phyloP scores from a whole-genome alignment of 2,329 filamentous ascomycete species.

The Pseudofabraea citricarpa region DNA sequence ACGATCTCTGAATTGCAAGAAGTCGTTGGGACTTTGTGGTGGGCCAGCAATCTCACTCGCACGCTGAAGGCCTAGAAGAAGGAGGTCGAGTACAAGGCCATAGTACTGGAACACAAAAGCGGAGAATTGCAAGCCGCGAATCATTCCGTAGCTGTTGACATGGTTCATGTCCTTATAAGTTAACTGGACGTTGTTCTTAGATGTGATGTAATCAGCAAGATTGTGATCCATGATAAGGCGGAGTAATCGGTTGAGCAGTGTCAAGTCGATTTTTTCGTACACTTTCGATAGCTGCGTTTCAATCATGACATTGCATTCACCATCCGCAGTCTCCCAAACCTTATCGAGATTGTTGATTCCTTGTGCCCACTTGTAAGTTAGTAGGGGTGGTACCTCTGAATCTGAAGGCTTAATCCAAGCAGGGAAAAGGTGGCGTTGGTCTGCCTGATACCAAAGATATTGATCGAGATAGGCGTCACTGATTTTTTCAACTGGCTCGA shows the following conservation, averaged over 20 bases:
- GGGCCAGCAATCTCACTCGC: slow-evolving; percentile 98
- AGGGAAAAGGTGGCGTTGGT: slow-evolving; percentile 94
- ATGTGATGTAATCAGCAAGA: slow-evolving; percentile 96
- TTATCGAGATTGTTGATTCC: slow-evolving; percentile 97
- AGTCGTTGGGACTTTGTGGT: slow-evolving; percentile 91
- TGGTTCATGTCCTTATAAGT: slow-evolving; percentile 99
- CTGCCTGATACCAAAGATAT: slow-evolving; percentile 98
- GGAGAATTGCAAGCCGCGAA: slow-evolving; percentile 94
- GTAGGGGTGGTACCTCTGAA: slow-evolving; percentile 88
- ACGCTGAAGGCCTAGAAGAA: slow-evolving; percentile 87
- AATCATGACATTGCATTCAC: slow-evolving; percentile 97
- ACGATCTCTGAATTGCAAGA: slow-evolving; percentile 91
- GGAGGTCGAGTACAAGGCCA: slow-evolving; percentile 86
- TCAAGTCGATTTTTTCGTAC: slow-evolving; percentile 98
- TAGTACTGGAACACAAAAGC: slow-evolving; percentile 99
- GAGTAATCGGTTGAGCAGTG: slow-evolving; percentile 86
- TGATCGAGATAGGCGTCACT: slow-evolving; percentile 98
- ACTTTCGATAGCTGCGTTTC: slow-evolving; percentile 99
- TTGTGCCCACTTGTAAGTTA: slow-evolving; percentile 98
- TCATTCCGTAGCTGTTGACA: slow-evolving; percentile 97
- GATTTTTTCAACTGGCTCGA: slow-evolving; percentile 99
- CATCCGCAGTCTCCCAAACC: slow-evolving; percentile 90
- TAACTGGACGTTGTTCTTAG: slow-evolving; percentile 98
- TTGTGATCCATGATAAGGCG: slow-evolving; percentile 99
- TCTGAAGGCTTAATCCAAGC: slow-evolving; percentile 99